These are phyloP conservation scores for Sclerotiophoma versabilis DNA, from an alignment of 2,329 filamentous ascomycete species.

Conservation along the genomic window DNA sequence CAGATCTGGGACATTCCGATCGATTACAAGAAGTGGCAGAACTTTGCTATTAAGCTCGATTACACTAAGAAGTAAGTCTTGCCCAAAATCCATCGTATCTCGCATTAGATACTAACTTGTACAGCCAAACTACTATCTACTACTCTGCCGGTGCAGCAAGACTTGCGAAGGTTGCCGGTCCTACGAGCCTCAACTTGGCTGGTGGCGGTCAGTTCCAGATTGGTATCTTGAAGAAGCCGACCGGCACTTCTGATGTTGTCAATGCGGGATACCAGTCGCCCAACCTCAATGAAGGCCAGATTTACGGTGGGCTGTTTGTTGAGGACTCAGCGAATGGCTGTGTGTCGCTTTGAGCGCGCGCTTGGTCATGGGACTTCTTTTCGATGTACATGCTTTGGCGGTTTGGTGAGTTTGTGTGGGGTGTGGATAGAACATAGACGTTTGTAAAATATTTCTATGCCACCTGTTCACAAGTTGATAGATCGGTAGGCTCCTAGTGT, in stretches of 20 bases:
- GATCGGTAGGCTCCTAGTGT: too few species aligned
- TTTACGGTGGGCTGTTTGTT: constrained; percentile 50
- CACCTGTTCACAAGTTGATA: too few species aligned
- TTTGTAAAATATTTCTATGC: too few species aligned
- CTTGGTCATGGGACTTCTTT: background rate
- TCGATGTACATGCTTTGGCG: background rate
- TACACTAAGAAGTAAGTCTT: constrained; percentile 61
- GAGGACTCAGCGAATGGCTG: constrained; percentile 48
- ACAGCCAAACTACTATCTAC: constrained; percentile 63
- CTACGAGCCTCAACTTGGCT: constrained; percentile 59
- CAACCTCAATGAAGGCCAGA: constrained; percentile 49
- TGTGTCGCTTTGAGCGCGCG: constrained; percentile 36
- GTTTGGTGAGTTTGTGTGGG: too few species aligned
- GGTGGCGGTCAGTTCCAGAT: constrained; percentile 69
- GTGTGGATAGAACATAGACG: too few species aligned
- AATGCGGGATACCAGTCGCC: constrained; percentile 46
- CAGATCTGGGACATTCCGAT: constrained; percentile 61
- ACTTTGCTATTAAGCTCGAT: constrained; percentile 67
- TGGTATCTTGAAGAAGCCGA: constrained; percentile 68
- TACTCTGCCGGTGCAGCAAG: constrained; percentile 60
- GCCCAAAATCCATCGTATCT: background rate
- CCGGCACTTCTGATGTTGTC: constrained; percentile 52
- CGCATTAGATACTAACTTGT: background rate
- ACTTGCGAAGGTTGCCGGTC: constrained; percentile 58
- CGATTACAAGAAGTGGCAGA: constrained; percentile 62